These are phyloP conservation scores for Aspergillus pseudotamarii DNA, from an alignment of 2,329 filamentous ascomycete species.

Conservation along the genomic window DNA sequence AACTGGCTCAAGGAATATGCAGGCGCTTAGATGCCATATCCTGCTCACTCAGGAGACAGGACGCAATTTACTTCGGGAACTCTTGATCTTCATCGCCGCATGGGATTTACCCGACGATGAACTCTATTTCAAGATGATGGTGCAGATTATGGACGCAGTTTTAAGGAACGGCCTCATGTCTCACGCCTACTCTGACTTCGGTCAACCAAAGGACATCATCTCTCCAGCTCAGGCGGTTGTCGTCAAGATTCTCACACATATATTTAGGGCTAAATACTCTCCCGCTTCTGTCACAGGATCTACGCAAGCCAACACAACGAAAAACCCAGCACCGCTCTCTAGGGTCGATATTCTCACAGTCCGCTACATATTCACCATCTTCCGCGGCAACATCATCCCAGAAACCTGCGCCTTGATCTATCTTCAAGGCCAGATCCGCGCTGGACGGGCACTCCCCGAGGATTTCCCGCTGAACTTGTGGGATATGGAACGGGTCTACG, in stretches of 20 bases:
- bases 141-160: constrained; percentile 92
- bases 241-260: constrained; percentile 85
- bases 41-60: constrained; percentile 88
- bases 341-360: constrained; percentile 68
- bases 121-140: constrained; percentile 94
- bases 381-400: constrained; percentile 88
- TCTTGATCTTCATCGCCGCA: constrained; percentile 93
- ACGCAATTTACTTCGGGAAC: constrained; percentile 82
- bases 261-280: constrained; percentile 70
- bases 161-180: constrained; percentile 87
- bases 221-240: constrained; percentile 93
- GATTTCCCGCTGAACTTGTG: constrained; percentile 94
- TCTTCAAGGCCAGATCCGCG: constrained; percentile 85
- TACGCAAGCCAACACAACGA: constrained; percentile 55
- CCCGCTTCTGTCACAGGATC: constrained; percentile 50
- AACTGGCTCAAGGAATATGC: constrained; percentile 71
- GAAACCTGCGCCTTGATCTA: constrained; percentile 95
- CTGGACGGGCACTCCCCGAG: constrained; percentile 71
- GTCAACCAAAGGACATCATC: constrained; percentile 93
- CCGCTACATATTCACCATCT: constrained; percentile 90
- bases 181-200: constrained; percentile 87
- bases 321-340: constrained; percentile 58
- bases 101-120: constrained; percentile 95
- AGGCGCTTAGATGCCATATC: constrained; percentile 87
- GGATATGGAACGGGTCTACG: constrained; percentile 97